Conservation (phyloP, 768 basidiomycete species). For the Lactarius trivialis region DNA sequence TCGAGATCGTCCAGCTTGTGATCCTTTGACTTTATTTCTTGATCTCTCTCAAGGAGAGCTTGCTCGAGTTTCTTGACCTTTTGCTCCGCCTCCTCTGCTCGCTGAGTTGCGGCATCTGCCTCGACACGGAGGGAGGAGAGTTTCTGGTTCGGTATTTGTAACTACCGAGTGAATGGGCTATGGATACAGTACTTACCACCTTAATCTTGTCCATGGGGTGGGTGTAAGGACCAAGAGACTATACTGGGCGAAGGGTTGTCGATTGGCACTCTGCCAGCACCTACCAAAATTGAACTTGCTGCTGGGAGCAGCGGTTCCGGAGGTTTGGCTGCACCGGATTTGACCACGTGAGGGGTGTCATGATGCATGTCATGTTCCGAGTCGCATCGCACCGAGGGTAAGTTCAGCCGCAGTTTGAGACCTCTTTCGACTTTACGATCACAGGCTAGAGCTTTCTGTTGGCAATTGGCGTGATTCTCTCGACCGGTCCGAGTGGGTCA, state of each 20-base stretch:
- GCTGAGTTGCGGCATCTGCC: constrained; percentile 1
- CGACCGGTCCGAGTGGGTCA: too few species aligned
- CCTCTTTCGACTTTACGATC: not conserved
- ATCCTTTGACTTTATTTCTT: constrained; percentile 18
- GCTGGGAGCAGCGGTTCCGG: not conserved
- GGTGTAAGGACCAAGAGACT: not conserved
- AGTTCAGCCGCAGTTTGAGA: not conserved
- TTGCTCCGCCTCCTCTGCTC: constrained; percentile 8
- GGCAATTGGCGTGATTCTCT: too few species aligned
- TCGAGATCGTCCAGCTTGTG: constrained; percentile 16
- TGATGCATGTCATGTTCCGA: too few species aligned
- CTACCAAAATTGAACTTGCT: not conserved
- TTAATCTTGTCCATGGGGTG: constrained; percentile 15
- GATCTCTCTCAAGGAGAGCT: constrained; percentile 13
- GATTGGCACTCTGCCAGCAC: not conserved
- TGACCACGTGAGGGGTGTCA: not conserved
- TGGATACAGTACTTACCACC: not conserved
- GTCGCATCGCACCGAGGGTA: too few species aligned
- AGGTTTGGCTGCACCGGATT: not conserved
- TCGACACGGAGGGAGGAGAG: constrained; percentile 13
- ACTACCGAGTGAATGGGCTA: too few species aligned
- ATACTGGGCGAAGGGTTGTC: constrained; percentile 4
- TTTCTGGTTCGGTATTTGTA: not conserved
- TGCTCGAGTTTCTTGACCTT: constrained; percentile 14
- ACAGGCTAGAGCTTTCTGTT: not conserved